These are phyloP conservation scores for Astragalus glycyphyllos DNA, from an alignment of 306 rosid genomes.

Conservation along the genomic window DNA sequence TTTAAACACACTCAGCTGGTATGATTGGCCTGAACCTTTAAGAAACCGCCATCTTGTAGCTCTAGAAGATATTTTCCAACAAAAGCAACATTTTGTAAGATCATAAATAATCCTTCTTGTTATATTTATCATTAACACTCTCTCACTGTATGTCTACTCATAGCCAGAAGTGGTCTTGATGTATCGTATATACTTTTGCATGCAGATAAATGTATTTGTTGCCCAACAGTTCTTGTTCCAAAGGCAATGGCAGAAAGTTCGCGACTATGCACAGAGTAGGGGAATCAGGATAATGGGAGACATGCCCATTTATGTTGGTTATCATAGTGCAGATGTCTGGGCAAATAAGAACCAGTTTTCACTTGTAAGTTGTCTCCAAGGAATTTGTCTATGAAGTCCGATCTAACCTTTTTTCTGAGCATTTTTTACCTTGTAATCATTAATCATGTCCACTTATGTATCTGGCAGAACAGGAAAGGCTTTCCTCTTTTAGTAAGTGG, in stretches of 20 bases:
- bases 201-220: slow-evolving; percentile 84
- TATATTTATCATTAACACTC: slow-evolving; percentile 40
- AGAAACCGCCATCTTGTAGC: slow-evolving; percentile 88
- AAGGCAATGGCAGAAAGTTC: slow-evolving; percentile 93
- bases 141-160: slow-evolving; percentile 21
- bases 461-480: slow-evolving; percentile 77
- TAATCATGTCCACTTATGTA: slow-evolving; percentile 43
- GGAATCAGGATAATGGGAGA: slow-evolving; percentile 95
- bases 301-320: slow-evolving; percentile 98
- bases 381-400: slow-evolving; percentile 38
- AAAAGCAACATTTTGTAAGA: slow-evolving; percentile 82
- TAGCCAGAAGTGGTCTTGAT: slow-evolving; percentile 44
- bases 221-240: slow-evolving; percentile 95
- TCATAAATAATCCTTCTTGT: slow-evolving; percentile 40
- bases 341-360: slow-evolving; percentile 86
- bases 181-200: slow-evolving; percentile 40
- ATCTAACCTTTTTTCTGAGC: slow-evolving; percentile 30
- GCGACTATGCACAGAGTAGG: slow-evolving; percentile 67
- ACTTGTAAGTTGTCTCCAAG: slow-evolving; percentile 62
- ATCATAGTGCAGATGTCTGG: slow-evolving; percentile 99
- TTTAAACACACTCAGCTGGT: slow-evolving; percentile 76
- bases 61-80: slow-evolving; percentile 70
- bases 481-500: slow-evolving; percentile 93
- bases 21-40: slow-evolving; percentile 90
- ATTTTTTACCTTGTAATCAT: slow-evolving; percentile 27